Evolutionary conservation across 257 asterid species (phyloP).

Genomic region (Mentha longifolia): DNA sequence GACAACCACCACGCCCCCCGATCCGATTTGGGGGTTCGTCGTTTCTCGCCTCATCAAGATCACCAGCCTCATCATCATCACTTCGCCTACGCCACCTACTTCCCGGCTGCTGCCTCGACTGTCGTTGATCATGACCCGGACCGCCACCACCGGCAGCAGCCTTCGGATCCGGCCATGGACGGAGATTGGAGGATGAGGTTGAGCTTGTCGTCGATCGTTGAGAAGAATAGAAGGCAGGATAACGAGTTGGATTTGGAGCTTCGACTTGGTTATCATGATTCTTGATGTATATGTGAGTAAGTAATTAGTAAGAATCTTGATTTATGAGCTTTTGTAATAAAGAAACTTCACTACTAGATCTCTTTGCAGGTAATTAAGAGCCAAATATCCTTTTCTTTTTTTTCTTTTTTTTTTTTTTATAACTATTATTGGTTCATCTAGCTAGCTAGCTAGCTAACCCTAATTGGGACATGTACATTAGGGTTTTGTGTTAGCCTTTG

Average conservation of each 20-base stretch:
- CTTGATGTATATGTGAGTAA: background rate
- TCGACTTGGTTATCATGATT: constrained; percentile 60
- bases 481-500: background rate
- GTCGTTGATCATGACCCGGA: too few relatives aligned
- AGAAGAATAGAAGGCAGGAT: constrained; percentile 36
- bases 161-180: too few relatives aligned
- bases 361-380: background rate
- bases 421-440: background rate
- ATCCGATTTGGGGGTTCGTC: background rate
- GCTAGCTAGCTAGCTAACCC: constrained; percentile 24
- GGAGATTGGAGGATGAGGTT: constrained; percentile 52
- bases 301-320: constrained; percentile 13
- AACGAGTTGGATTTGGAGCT: constrained; percentile 87
- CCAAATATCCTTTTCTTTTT: background rate
- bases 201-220: constrained; percentile 39
- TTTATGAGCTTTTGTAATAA: constrained; percentile 27
- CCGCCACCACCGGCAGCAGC: too few relatives aligned
- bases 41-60: constrained; percentile 20
- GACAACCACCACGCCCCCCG: background rate
- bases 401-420: background rate
- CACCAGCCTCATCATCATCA: constrained; percentile 20
- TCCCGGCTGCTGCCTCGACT: constrained; percentile 28
- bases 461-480: constrained; percentile 13
- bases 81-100: constrained; percentile 30
- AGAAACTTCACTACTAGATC: constrained; percentile 2